Conservation (phyloP, 2,329 filamentous ascomycete genomes). For the Mollisia scopiformis region DNA sequence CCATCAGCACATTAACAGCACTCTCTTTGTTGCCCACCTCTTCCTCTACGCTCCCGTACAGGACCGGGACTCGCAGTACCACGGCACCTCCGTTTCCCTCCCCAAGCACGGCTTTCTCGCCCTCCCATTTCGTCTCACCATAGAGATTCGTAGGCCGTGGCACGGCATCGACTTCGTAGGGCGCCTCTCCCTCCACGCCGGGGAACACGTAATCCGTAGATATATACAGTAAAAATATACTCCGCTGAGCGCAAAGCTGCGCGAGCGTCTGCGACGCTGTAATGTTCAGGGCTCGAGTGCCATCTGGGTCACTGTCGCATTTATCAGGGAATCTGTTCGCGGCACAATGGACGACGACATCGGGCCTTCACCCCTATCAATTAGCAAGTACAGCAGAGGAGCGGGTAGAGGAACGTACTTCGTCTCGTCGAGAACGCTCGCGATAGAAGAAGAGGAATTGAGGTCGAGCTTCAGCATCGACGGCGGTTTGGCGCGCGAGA, state of each 20-base stretch:
- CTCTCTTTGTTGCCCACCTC: conserved; percentile 64
- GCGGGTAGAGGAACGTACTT: conserved; percentile 48
- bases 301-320: conserved; percentile 78
- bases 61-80: conserved; percentile 78
- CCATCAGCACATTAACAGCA: conserved; percentile 81
- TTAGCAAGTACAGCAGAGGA: conserved; percentile 20
- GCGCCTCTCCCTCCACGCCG: conserved; percentile 76
- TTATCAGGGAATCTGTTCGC: conserved; percentile 88
- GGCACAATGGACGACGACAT: conserved; percentile 86
- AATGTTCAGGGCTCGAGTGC: conserved; percentile 75
- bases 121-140: conserved; percentile 72
- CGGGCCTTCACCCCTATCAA: conserved; percentile 54
- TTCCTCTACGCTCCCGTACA: conserved; percentile 77
- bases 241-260: conserved; percentile 62
- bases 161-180: conserved; percentile 68
- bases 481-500: conserved; percentile 72
- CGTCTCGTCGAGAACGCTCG: conserved; percentile 52
- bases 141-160: conserved; percentile 80
- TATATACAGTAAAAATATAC: conserved; percentile 72
- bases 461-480: conserved; percentile 55
- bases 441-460: conserved; percentile 45
- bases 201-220: conserved; percentile 84
- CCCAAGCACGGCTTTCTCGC: conserved; percentile 68
- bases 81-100: conserved; percentile 60
- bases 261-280: conserved; percentile 70